A percentile compares a stretch with the other conserved stretches of the same genome.
These are phyloP conservation scores for Dioszegia aurantiaca DNA, from an alignment of 768 basidiomycete genomes.

Conservation along the genomic window DNA sequence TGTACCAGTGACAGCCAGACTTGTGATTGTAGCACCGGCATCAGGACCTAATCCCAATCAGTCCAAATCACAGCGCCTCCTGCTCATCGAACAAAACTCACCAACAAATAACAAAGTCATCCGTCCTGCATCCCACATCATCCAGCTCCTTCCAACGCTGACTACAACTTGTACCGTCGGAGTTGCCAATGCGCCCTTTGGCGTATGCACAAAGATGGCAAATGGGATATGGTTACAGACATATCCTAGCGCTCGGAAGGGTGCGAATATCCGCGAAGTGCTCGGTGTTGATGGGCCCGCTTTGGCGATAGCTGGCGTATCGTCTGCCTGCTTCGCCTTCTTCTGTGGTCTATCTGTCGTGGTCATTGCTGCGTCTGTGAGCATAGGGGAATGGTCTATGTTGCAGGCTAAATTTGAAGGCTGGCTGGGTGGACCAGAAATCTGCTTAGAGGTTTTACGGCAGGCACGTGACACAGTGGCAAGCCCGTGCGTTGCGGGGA, in stretches of 20 bases:
- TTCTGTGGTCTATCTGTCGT: slow-evolving; percentile 5
- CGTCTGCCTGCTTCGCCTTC: slow-evolving; percentile 7
- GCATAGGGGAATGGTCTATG: background rate
- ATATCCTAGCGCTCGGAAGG: slow-evolving; percentile 92
- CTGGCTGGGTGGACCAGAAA: background rate
- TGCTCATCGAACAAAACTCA: slow-evolving; percentile 56
- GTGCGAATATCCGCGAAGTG: slow-evolving; percentile 64
- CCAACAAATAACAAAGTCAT: slow-evolving; percentile 92
- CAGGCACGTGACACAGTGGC: slow-evolving; percentile 3
- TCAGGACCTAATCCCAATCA: slow-evolving; percentile 68
- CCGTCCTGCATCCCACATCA: slow-evolving; percentile 91
- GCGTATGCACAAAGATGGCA: slow-evolving; percentile 75
- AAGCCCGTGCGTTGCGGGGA: no score
- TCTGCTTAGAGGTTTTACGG: background rate
- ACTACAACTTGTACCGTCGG: slow-evolving; percentile 81
- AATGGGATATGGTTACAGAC: slow-evolving; percentile 89
- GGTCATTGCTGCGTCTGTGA: background rate
- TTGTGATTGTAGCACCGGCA: slow-evolving; percentile 66
- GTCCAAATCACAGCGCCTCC: slow-evolving; percentile 5
- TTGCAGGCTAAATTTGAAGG: background rate
- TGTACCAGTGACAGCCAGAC: slow-evolving; percentile 77
- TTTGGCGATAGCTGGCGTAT: background rate
- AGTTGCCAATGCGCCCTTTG: slow-evolving; percentile 78
- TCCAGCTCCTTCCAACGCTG: slow-evolving; percentile 85
- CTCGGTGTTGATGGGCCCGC: slow-evolving; percentile 12